Evolutionary conservation across 768 basidiomycete genomes (phyloP), one percentile per base, ranked within the genome.

Genomic region (Lentinula boryana): DNA sequence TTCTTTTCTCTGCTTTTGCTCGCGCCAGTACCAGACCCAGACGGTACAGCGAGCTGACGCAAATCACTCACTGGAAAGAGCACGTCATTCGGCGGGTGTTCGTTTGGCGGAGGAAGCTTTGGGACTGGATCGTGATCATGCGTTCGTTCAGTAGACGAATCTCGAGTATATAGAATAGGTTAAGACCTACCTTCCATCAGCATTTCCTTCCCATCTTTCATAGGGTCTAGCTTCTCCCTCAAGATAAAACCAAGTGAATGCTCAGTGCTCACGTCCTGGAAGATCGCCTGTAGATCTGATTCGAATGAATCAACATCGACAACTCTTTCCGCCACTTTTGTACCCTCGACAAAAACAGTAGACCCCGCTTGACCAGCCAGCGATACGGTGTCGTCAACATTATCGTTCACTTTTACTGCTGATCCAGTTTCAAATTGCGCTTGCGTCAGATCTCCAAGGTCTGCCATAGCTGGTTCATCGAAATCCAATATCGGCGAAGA

Each of bases 191-290:
- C 83, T 54, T 86, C 83, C 84, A 88, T 86, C 23, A 87, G 66
- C 60, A 78, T 63, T 52, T 72, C 64, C 60, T 54, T 57, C 40
- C 65, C 44, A 38, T 62, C 68, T 7, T 77, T 75, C 54, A 75
- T 78, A 27, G 83, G 82, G 60, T 86, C 82, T 10, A 89, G 63
- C 58, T 70, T 77, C 63, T 88, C 88, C 51, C 80, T 74, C 63
- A 85, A 68, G 31, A 90, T 82, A 48, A 78, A 66, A 15, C 74
- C 70, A 61, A 68, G 67, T 1, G 71, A 64, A 57, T 75, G 68
- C 60, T 70, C 63, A 27, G 9, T 44, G 12, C 31, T 32, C 9
- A 58, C 40, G 2, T 12, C 32, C 13, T 10, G 31, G 13, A 35
- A 56, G 13, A 56, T 56, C 32, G 38, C 38, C 2, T 56, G 16